phyloP scores from a whole-genome alignment of 2,329 filamentous ascomycete genomes.

The Calonectria crousiana region DNA sequence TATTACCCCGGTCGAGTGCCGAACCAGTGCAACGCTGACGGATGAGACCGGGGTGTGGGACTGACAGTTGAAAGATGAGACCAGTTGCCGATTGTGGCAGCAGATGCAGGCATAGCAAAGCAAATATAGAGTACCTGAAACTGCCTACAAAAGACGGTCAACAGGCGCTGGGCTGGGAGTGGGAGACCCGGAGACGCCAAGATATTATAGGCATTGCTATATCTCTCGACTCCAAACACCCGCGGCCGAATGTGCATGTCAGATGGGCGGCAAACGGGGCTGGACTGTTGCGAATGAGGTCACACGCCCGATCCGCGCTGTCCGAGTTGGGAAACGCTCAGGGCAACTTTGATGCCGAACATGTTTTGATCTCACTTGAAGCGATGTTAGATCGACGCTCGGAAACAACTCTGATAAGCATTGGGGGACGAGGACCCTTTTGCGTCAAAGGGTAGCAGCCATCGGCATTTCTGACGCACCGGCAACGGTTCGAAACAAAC shows the following conservation, averaged over 20 bases:
- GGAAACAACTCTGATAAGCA: slow-evolving; percentile 21
- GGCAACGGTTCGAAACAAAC: slow-evolving; percentile 18
- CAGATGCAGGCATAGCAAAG: slow-evolving; percentile 8
- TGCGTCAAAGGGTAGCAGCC: slow-evolving; percentile 21
- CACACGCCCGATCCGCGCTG: slow-evolving; percentile 2
- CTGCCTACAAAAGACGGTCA: neutral
- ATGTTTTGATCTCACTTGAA: slow-evolving; percentile 19
- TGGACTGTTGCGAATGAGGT: neutral
- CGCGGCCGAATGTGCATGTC: slow-evolving; percentile 1
- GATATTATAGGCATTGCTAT: slow-evolving; percentile 6
- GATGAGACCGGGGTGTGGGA: slow-evolving; percentile 1
- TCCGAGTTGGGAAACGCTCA: slow-evolving; percentile 20
- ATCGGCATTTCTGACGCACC: slow-evolving; percentile 20
- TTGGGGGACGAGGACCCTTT: slow-evolving; percentile 8
- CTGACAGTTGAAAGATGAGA: slow-evolving; percentile 2
- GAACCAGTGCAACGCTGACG: slow-evolving; percentile 21
- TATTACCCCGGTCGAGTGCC: slow-evolving; percentile 8
- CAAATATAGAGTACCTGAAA: slow-evolving; percentile 16
- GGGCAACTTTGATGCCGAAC: slow-evolving; percentile 3
- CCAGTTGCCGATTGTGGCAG: neutral
- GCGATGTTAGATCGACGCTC: slow-evolving; percentile 18
- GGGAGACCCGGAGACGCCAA: slow-evolving; percentile 10
- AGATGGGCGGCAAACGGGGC: neutral
- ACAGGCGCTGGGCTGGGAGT: slow-evolving; percentile 9
- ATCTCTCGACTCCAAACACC: neutral